phyloP scores from a whole-genome alignment of 1,139 yeast species.

The Debaryomycetaceae sp. region DNA sequence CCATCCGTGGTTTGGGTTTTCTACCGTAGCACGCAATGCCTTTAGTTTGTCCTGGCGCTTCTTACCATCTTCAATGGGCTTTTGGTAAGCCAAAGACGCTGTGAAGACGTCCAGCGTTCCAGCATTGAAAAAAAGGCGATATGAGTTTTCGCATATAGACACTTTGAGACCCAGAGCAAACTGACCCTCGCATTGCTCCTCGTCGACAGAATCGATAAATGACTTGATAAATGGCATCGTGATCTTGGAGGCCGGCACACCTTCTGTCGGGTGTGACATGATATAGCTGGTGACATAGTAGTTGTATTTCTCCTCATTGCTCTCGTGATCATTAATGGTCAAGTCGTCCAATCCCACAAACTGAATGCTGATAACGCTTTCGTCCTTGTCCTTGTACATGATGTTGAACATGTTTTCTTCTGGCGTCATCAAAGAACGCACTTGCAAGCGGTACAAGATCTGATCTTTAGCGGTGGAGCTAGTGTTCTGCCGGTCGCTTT shows the following conservation, averaged over 20 bases:
- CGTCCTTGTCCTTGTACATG: conserved; percentile 46
- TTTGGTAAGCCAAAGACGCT: conserved; percentile 36
- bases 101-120: conserved; percentile 78
- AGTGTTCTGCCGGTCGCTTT: conserved; percentile 56
- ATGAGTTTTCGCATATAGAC: conserved; percentile 69
- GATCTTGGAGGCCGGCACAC: conserved; percentile 74
- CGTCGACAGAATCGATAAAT: conserved; percentile 45
- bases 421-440: conserved; percentile 65
- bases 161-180: conserved; percentile 69
- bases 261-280: conserved; percentile 96
- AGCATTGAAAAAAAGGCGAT: conserved; percentile 70
- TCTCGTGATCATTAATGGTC: conserved; percentile 68
- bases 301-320: conserved; percentile 77
- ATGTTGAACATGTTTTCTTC: conserved; percentile 93
- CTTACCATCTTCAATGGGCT: conserved; percentile 16
- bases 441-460: conserved; percentile 81
- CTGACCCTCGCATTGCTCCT: conserved; percentile 55
- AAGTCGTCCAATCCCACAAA: conserved; percentile 81
- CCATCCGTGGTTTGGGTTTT: conserved; percentile 31
- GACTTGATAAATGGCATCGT: conserved; percentile 64
- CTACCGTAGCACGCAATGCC: conserved; percentile 16
- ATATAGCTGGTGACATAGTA: conserved; percentile 87
- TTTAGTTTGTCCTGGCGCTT: conserved; percentile 17
- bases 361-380: conserved; percentile 61
- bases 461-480: conserved; percentile 77